These are phyloP conservation scores for Debaryomyces coudertii DNA, from an alignment of 1,139 yeast genomes.

Conservation along the genomic window DNA sequence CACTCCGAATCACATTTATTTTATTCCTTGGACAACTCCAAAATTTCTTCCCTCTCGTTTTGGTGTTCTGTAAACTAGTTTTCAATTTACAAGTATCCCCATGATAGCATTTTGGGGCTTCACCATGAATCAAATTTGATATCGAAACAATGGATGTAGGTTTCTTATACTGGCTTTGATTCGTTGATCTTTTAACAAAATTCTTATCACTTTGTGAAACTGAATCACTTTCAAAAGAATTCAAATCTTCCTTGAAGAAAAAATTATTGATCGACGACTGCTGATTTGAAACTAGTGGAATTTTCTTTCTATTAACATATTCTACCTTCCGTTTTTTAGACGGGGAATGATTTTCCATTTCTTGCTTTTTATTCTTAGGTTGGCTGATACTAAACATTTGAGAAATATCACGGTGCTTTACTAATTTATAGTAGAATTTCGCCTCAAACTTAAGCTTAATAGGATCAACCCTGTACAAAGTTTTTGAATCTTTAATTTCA, in stretches of 20 bases:
- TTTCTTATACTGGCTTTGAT: background rate
- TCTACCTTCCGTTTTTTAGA: conserved; percentile 13
- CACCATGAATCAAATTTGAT: conserved; percentile 28
- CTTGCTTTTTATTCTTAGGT: background rate
- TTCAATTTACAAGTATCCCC: conserved; percentile 50
- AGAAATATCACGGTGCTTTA: conserved; percentile 54
- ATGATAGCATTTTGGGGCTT: conserved; percentile 56
- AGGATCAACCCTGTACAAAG: conserved; percentile 3
- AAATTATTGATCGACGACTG: conserved; percentile 23
- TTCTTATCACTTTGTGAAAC: background rate
- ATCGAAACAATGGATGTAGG: conserved; percentile 14
- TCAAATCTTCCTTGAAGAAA: conserved; percentile 14
- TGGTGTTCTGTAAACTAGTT: conserved; percentile 48
- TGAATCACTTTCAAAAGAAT: background rate
- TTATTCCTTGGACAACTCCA: conserved; percentile 55
- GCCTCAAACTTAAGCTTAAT: conserved; percentile 58
- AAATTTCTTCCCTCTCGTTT: conserved; percentile 56
- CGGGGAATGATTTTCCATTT: background rate
- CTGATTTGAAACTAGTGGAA: conserved; percentile 7
- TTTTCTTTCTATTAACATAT: conserved; percentile 19
- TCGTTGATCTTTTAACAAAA: background rate
- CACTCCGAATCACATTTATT: conserved; percentile 14
- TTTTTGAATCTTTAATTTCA: conserved; percentile 22
- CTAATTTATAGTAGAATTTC: conserved; percentile 49
- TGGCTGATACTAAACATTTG: conserved; percentile 42